Percentiles rank a stretch among this genome's conserved stretches.
Evolutionary conservation across 2,329 filamentous ascomycete genomes (phyloP).

Genomic region (Aspergillus sp.): DNA sequence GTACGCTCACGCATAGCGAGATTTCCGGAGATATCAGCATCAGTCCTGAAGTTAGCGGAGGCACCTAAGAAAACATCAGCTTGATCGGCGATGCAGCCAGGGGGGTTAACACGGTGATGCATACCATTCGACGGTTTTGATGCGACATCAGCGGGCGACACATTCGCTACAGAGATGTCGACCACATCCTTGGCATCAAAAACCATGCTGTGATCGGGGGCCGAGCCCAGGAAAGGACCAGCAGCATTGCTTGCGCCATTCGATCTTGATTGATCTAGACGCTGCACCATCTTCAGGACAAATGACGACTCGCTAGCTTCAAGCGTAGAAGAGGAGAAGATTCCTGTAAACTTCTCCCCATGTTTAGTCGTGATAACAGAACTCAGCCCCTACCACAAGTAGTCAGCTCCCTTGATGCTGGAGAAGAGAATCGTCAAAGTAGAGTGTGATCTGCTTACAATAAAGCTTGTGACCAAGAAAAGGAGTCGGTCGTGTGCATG

Average conservation of each 20-base stretch:
- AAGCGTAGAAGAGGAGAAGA: slow-evolving; percentile 50
- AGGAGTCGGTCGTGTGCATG: slow-evolving; percentile 54
- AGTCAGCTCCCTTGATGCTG: slow-evolving; percentile 10
- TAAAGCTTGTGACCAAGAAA: slow-evolving; percentile 51
- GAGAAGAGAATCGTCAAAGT: background rate
- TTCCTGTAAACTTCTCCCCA: slow-evolving; percentile 54
- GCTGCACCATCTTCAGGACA: slow-evolving; percentile 59
- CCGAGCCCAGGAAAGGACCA: slow-evolving; percentile 35
- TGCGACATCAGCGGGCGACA: slow-evolving; percentile 45
- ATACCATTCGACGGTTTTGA: slow-evolving; percentile 52
- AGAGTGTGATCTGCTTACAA: slow-evolving; percentile 40
- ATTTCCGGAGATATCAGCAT: slow-evolving; percentile 75
- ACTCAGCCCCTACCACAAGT: slow-evolving; percentile 43
- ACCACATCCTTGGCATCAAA: slow-evolving; percentile 55
- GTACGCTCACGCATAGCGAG: slow-evolving; percentile 62
- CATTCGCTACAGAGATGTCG: slow-evolving; percentile 48
- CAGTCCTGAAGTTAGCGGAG: slow-evolving; percentile 68
- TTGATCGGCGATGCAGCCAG: background rate
- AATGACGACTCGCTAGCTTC: slow-evolving; percentile 48
- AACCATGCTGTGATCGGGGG: slow-evolving; percentile 46
- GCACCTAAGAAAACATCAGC: slow-evolving; percentile 45
- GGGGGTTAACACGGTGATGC: background rate
- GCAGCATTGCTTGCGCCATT: slow-evolving; percentile 37
- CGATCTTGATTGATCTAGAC: slow-evolving; percentile 29
- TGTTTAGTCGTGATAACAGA: slow-evolving; percentile 50